Conservation (phyloP, 805 yeast genomes). For the Lipomyces chichibuensis region DNA sequence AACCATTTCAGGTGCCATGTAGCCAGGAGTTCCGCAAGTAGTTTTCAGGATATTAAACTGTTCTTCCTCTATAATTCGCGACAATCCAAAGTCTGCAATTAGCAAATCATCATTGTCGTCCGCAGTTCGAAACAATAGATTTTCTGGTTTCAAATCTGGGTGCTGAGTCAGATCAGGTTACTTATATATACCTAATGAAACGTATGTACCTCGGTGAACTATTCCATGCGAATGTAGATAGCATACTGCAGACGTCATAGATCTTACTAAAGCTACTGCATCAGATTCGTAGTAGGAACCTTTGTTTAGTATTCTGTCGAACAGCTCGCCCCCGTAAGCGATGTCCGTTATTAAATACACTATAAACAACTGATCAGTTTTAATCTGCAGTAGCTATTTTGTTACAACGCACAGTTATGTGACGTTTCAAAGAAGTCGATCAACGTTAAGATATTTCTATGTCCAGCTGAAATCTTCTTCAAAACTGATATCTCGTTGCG, state of each 20-base stretch:
- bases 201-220: slow-evolving; percentile 54
- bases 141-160: slow-evolving; percentile 69
- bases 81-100: slow-evolving; percentile 68
- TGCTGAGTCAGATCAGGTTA: background rate
- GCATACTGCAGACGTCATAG: slow-evolving; percentile 57
- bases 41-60: slow-evolving; percentile 47
- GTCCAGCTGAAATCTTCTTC: slow-evolving; percentile 54
- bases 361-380: slow-evolving; percentile 2
- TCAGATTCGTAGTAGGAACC: slow-evolving; percentile 54
- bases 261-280: slow-evolving; percentile 54
- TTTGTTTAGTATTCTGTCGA: slow-evolving; percentile 57
- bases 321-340: slow-evolving; percentile 69
- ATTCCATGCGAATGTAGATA: slow-evolving; percentile 62
- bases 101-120: slow-evolving; percentile 49
- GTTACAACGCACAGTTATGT: slow-evolving; percentile 48
- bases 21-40: slow-evolving; percentile 70
- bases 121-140: slow-evolving; percentile 55
- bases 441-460: slow-evolving; percentile 60
- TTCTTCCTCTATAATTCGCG: slow-evolving; percentile 52
- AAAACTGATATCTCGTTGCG: slow-evolving; percentile 65
- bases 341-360: slow-evolving; percentile 63
- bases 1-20: slow-evolving; percentile 74
- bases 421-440: slow-evolving; percentile 73
- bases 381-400: background rate
- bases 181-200: background rate